A percentile compares a stretch with the other conserved stretches of the same genome.
phyloP scores from a whole-genome alignment of 495 filamentous ascomycete genomes.

The Neurospora sp. region DNA sequence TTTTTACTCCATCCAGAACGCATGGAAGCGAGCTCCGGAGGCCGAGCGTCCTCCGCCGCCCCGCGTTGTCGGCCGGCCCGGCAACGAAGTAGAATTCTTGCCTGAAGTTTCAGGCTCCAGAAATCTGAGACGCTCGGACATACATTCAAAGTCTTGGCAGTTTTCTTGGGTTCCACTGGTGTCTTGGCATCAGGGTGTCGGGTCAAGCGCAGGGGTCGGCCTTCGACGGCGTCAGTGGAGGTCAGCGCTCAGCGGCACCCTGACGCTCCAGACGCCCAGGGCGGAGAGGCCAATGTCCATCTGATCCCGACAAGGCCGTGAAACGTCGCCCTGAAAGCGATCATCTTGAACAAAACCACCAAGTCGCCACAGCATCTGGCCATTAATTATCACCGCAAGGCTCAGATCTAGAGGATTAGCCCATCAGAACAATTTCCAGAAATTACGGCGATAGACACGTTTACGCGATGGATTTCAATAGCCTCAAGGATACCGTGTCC shows the following conservation, averaged over 20 bases:
- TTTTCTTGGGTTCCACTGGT: background rate
- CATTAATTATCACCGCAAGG: background rate
- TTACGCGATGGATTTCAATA: conserved; percentile 68
- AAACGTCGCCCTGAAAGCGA: background rate
- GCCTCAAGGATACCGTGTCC: conserved; percentile 78
- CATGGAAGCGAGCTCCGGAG: background rate
- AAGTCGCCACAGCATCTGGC: background rate
- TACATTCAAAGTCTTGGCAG: background rate
- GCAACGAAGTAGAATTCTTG: background rate
- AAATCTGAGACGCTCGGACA: background rate
- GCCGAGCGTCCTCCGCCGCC: background rate
- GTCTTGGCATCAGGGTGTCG: background rate
- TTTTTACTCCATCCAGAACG: background rate
- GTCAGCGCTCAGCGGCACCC: background rate
- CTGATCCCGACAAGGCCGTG: background rate
- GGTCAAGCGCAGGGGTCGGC: background rate
- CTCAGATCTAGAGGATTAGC: background rate
- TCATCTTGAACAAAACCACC: background rate
- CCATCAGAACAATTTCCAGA: background rate
- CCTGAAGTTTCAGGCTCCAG: background rate
- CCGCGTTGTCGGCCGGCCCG: background rate
- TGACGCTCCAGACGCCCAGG: background rate
- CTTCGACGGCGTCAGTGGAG: background rate
- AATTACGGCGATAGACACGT: background rate
- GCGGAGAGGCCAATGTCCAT: background rate